Evolutionary conservation across 2,329 filamentous ascomycete species (phyloP), one percentile per base, ranked within the genome.

Genomic region (Stachybotrys chartarum): DNA sequence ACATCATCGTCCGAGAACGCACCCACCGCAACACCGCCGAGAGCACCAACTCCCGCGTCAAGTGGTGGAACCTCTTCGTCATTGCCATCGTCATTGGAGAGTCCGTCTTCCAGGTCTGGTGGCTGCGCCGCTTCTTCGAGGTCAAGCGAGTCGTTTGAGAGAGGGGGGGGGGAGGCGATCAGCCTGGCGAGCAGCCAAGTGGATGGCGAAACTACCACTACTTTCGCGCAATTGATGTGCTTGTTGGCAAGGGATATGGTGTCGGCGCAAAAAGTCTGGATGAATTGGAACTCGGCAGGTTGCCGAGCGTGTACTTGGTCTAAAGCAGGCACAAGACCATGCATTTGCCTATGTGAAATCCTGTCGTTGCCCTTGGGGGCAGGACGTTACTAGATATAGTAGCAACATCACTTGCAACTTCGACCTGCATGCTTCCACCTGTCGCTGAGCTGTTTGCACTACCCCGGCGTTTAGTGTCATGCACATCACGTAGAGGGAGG

Each of bases 41-140:
- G 79, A 97, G 92, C 82, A 99, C 94, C 67, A 99, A 99, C 75
- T 83, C 85, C 64, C 84, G 94, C 63, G 94, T 99, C 71, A 99
- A 99, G 80, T 99, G 94, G 94, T 99, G 94, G 94, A 97, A 94
- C 74, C 83, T 97, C 65, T 97, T 97, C 75, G 92, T 99, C 75
- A 85, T 99, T 61, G 82, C 85, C 55, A 86, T 97, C 52, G 83
- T 99, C 60, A 80, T 95, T 62, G 91, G 88, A 66, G 91, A 97
- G 78, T 94, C 91, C 58, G 78, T 97, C 62, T 99, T 99, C 80
- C 94, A 99, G 78, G 93, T 99, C 62, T 99, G 94, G 93, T 99
- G 94, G 92, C 75, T 99, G 71, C 94, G 96, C 78, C 85, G 94
- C 69, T 99, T 99, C 82, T 97, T 97, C 70, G 92, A 97, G 85